Conservation (phyloP, 176 grass and related monocot species). For the Rhynchospora tenuis region DNA sequence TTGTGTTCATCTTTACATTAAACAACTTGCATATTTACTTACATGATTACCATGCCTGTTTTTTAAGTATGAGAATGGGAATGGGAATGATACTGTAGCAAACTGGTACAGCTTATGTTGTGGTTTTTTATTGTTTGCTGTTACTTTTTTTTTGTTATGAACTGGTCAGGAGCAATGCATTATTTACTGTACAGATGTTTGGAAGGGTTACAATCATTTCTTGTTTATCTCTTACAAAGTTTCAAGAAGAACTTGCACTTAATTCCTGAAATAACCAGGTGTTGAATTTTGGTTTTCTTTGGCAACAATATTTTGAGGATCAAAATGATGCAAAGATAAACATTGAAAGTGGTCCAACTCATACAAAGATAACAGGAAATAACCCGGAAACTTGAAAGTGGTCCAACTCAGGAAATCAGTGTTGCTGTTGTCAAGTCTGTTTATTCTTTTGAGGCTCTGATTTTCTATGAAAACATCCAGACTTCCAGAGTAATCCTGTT, state of each 20-base stretch:
- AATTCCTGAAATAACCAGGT: not conserved
- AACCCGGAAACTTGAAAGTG: not conserved
- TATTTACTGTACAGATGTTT: not conserved
- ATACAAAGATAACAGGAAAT: too few relatives aligned
- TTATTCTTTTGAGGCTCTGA: not conserved
- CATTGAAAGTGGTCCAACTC: too few relatives aligned
- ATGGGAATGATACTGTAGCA: not conserved
- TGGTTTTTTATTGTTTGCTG: not conserved
- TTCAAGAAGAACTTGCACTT: not conserved
- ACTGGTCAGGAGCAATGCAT: not conserved
- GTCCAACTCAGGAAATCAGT: not conserved
- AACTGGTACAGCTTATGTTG: not conserved
- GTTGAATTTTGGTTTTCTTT: not conserved
- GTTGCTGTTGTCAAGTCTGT: not conserved
- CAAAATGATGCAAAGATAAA: not conserved
- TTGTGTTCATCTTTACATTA: conserved; percentile 2
- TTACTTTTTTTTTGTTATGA: not conserved
- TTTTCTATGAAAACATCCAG: not conserved
- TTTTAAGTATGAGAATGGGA: not conserved
- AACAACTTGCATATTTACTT: not conserved
- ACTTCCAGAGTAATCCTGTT: not conserved
- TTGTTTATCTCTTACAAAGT: not conserved
- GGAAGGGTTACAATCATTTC: not conserved
- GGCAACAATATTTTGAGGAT: not conserved
- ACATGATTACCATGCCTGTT: not conserved